Evolutionary conservation across 2,329 filamentous ascomycete species (phyloP).

Genomic region (Nigrospora oryzae): DNA sequence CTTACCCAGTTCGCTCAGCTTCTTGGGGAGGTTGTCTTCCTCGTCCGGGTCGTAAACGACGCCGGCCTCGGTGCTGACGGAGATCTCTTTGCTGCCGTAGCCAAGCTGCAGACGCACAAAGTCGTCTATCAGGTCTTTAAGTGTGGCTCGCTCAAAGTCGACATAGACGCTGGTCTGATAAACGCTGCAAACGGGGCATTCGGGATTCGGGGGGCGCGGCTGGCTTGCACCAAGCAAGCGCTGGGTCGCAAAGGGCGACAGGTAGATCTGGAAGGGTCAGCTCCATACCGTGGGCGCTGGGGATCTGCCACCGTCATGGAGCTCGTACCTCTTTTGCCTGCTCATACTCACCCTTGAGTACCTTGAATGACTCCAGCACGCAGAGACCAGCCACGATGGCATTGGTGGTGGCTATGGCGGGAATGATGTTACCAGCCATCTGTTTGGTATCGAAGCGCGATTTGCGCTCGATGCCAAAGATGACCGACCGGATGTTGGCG

Average conservation of each 20-base stretch:
- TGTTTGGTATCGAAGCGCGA: conserved; percentile 97
- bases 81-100: conserved; percentile 72
- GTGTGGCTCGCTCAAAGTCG: conserved; percentile 62
- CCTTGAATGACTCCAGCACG: conserved; percentile 87
- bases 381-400: conserved; percentile 91
- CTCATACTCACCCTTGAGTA: conserved; percentile 63
- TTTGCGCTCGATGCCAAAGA: conserved; percentile 84
- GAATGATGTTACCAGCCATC: conserved; percentile 99
- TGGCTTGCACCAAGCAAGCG: conserved; percentile 51
- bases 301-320: not conserved
- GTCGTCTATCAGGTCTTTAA: conserved; percentile 70
- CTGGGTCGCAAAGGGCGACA: conserved; percentile 58
- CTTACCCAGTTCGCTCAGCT: conserved; percentile 65
- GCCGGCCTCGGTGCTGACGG: conserved; percentile 63
- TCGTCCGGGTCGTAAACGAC: conserved; percentile 87
- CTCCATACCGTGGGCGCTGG: not conserved
- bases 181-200: conserved; percentile 77
- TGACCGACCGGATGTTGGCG: conserved; percentile 77
- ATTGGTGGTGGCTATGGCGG: conserved; percentile 95
- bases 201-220: conserved; percentile 60
- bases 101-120: conserved; percentile 63
- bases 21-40: conserved; percentile 76
- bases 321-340: conserved; percentile 62
- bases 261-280: conserved; percentile 51
- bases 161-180: conserved; percentile 59